Base-by-base conservation (phyloP, 768 basidiomycete species). In the Calocybe indica region DNA sequence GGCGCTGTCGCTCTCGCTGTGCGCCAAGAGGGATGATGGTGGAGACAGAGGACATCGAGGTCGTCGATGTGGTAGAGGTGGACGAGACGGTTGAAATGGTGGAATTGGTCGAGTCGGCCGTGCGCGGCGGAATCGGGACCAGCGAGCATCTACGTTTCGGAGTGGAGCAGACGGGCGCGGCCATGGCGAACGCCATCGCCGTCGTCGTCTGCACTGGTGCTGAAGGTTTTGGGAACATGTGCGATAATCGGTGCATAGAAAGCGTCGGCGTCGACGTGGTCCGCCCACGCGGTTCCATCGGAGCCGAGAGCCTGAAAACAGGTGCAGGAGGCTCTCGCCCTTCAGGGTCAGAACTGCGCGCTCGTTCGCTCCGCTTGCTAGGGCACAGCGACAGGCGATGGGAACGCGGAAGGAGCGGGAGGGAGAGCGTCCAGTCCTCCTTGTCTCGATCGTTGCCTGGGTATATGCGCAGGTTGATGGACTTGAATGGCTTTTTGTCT, bases 91-190 rank as follows among this genome's bases (percentile, higher is more conserved):
- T 44, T 10, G 45, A 47, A 9, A 22, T 35, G 1, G 36, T 49
- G 11, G 47, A 50, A 5, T 43, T 11, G 9, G 48, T 46, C 1
- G 48, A 49, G 33, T 54, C 50, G 0, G 50, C 50, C 3, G 50
- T 49, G 36, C 45, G 44, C 8, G 53, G 53, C 1, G 52, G 48
- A 7, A 40, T 34, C 43, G 22, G 22, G 22, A 22, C 22, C 22
- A 22, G 22, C 22, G 22, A 22, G 22, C 22, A 22, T 22, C 22
- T 22, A 4, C 22, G 22, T 22, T 22, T 22, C 22, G 22, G 22
- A 22, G 22, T 22, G 22, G 22, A 22, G 22, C 22, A 22, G 22
- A 22, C 22, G 22, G 22, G 22, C 22, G 22, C 22, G 22, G 22
- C 22, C 22, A 22, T 22, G 22, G 22, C 22, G 22, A 43, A 15